These are phyloP conservation scores for Acanthamoeba castellanii DNA, from an alignment of 208 protist genomes.

Conservation along the genomic window DNA sequence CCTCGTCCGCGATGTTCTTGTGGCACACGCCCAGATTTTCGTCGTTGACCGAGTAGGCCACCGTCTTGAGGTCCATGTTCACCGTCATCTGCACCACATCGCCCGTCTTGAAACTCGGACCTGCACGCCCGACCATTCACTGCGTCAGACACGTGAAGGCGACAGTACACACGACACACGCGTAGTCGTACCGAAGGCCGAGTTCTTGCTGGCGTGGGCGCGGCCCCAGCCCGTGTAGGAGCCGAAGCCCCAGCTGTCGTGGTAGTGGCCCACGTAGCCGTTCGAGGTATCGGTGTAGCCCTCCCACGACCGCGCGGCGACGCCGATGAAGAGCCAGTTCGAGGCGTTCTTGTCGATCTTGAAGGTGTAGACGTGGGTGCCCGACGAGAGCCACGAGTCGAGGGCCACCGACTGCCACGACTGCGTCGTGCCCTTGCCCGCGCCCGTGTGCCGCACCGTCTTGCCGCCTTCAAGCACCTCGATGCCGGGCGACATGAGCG, in stretches of 20 bases:
- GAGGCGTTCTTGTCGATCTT: conserved; percentile 44
- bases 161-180: neutral
- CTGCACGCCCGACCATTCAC: neutral
- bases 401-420: conserved; percentile 1
- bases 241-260: conserved; percentile 33
- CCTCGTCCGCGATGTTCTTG: conserved; percentile 34
- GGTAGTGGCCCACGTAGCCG: conserved; percentile 9
- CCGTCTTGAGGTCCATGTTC: neutral
- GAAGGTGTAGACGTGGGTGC: conserved; percentile 9
- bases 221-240: conserved; percentile 28
- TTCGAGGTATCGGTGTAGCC: neutral
- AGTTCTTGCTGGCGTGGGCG: conserved; percentile 46
- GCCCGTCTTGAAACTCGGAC: conserved; percentile 3
- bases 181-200: neutral
- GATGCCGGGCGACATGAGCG: neutral
- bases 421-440: neutral
- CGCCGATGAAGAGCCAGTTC: conserved; percentile 60
- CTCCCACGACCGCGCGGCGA: neutral
- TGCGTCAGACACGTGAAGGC: neutral
- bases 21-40: conserved; percentile 44
- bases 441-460: neutral
- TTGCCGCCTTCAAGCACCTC: neutral
- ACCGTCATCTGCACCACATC: conserved; percentile 41
- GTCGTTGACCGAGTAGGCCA: conserved; percentile 36
- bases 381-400: neutral